Base-by-base conservation (phyloP, 352 stramenopile genomes). In the Aphanomyces euteiches region DNA sequence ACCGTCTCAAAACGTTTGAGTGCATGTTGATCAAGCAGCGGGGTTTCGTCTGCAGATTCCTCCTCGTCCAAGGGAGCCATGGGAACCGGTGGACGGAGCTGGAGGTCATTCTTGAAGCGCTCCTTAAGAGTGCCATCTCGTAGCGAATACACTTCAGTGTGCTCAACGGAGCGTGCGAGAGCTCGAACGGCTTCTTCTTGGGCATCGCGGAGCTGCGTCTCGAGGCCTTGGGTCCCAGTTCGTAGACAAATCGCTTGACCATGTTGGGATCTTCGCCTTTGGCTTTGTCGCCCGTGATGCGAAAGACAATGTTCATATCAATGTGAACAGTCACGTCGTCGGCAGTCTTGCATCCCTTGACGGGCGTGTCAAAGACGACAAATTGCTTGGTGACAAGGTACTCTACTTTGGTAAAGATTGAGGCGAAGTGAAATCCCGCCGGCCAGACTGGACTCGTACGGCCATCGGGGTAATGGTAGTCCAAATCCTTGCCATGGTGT, bases 311-410 rank as follows among this genome's bases (percentile, higher is more conserved):
- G 47, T 83, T 90, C 70, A 96, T 87, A 57, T 97, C 87, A 57
- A 97, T 95, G 36, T 77, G 66, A 7, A 96, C 87, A 0, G 84
- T 94, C 34, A 97, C 89, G 69, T 96, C 83, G 73, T 97, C 90
- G 0, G 81, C 79, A 1, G 90, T 96, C 77, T 94, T 94, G 77
- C 89, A 96, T 21, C 87, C 88, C 68, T 96, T 94, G 3, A 97
- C 85, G 5, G 86, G 86, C 4, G 87, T 93, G 71, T 96, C 83
- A 58, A 95, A 95, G 13, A 96, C 79, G 39, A 96, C 88, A 65
- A 83, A 89, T 72, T 96, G 88, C 78, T 94, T 93, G 34, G 88
- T 97, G 10, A 97, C 84, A 7, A 97, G 73, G 58, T 96, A 88
- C 0, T 86, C 85, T 10, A 96, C 83, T 69, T 90, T 90, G 36